A percentile compares a stretch with the other conserved stretches of the same genome.
Conservation (phyloP, 306 rosid genomes). For the Biancaea sappan region DNA sequence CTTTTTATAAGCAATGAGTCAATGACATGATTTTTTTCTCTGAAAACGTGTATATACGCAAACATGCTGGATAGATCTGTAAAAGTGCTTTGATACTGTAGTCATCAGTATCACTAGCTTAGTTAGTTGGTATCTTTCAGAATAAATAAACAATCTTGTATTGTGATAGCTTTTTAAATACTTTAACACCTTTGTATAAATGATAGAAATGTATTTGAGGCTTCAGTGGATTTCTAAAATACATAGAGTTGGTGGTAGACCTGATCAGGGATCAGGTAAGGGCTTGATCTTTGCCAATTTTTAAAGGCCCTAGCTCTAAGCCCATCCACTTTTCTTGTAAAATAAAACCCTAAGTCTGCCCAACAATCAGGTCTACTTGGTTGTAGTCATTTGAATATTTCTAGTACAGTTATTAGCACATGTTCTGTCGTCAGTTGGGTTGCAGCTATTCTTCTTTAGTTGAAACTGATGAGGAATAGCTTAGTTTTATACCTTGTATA, state of each 20-base stretch:
- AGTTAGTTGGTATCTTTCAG: neutral
- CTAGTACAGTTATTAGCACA: neutral
- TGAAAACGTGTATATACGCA: neutral
- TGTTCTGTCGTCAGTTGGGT: slow-evolving; percentile 24
- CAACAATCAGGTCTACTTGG: neutral
- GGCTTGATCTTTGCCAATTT: neutral
- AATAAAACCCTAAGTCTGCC: neutral
- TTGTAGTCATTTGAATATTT: neutral
- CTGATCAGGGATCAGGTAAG: neutral
- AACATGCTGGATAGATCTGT: neutral
- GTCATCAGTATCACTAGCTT: neutral
- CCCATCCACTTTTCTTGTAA: neutral
- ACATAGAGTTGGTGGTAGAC: neutral
- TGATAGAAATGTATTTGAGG: neutral
- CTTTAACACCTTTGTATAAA: neutral
- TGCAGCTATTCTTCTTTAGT: slow-evolving; percentile 20
- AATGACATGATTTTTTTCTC: neutral
- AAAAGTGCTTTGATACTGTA: neutral
- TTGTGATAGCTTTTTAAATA: neutral
- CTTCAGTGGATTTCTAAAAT: neutral
- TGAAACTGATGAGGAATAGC: slow-evolving; percentile 21
- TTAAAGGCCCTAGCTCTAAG: too few species aligned
- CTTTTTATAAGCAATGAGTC: neutral
- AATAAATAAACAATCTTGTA: neutral
- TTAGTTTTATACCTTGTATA: slow-evolving; percentile 17